These are phyloP conservation scores for Lactarius trivialis DNA, from an alignment of 768 basidiomycete genomes.

Conservation along the genomic window DNA sequence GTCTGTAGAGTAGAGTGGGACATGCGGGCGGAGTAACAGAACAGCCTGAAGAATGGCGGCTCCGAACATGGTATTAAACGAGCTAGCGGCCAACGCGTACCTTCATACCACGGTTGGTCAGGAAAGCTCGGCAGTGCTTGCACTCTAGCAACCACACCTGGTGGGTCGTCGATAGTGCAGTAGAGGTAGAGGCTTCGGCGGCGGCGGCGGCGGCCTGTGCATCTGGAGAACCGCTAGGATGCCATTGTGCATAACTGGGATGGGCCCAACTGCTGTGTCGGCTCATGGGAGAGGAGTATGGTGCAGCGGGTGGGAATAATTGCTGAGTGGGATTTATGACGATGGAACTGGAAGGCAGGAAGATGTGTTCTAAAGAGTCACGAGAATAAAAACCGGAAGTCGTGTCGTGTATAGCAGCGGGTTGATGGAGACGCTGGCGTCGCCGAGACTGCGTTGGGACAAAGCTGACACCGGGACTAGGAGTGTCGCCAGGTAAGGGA, in stretches of 20 bases:
- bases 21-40: slow-evolving; percentile 70
- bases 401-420: slow-evolving; percentile 14
- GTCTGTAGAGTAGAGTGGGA: slow-evolving; percentile 80
- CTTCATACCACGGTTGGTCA: slow-evolving; percentile 85
- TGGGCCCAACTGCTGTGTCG: slow-evolving; percentile 4
- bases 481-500: neutral
- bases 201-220: slow-evolving; percentile 14
- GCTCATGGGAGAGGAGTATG: slow-evolving; percentile 7
- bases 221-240: neutral
- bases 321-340: slow-evolving; percentile 1
- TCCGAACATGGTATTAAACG: neutral
- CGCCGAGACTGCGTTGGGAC: neutral
- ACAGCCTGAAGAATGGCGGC: slow-evolving; percentile 52
- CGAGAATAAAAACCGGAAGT: neutral
- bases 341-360: neutral
- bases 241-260: slow-evolving; percentile 13
- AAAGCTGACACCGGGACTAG: neutral
- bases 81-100: slow-evolving; percentile 30
- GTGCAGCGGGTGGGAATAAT: neutral
- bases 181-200: slow-evolving; percentile 29
- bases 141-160: slow-evolving; percentile 83
- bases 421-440: slow-evolving; percentile 12
- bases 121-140: slow-evolving; percentile 60
- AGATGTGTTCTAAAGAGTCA: neutral
- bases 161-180: slow-evolving; percentile 47